Base-by-base conservation (phyloP, 331 rosid species). In the Pyrus hybrid region DNA sequence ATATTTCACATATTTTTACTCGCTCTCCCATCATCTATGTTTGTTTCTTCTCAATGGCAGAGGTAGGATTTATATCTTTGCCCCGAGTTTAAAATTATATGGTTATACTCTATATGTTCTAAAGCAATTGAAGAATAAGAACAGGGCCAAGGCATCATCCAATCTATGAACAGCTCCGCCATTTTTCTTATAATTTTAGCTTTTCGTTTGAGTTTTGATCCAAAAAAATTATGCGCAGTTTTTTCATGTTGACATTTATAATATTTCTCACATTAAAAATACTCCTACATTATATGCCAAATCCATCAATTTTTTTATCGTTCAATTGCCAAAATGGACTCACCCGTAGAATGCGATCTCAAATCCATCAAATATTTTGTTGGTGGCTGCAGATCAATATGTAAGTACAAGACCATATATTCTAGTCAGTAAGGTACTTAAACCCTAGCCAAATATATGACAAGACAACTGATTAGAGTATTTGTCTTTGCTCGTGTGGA, bases 401-500 rank as follows among this genome's bases (percentile, higher is more conserved):
- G 41, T 26, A 74, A 74, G 70, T 74, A 74, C 70, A 61, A 60
- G 9, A 13, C 45, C 17, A 41, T 41, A 41, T 41, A 41, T 10
- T 41, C 47, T 3, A 41, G 47, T 41, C 47, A 11, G 3, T 41
- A 41, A 73, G 60, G 60, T 73, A 41, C 41, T 68, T 25, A 58
- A 49, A 70, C 26, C 51, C 53, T 5, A 58, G 21, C 68, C 68
- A 60, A 16, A 21, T 41, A 72, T 25, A 62, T 43, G 77, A 41
- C 77, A 43, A 41, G 47, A 53, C 28, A 25, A 37, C 67, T 37
- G 45, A 37, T 60, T 47, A 32, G 65, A 70, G 76, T 43, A 70
- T 49, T 47, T 32, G 47, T 62, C n/a, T 33, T n/a, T 21, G 69
- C 67, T 63, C 60, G 72, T 63, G 81, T 32, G 81, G 8, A 9